Percentiles rank a stretch among this genome's conserved stretches.
phyloP scores from a whole-genome alignment of 139 green algal genomes.

The Micractinium sp. region DNA sequence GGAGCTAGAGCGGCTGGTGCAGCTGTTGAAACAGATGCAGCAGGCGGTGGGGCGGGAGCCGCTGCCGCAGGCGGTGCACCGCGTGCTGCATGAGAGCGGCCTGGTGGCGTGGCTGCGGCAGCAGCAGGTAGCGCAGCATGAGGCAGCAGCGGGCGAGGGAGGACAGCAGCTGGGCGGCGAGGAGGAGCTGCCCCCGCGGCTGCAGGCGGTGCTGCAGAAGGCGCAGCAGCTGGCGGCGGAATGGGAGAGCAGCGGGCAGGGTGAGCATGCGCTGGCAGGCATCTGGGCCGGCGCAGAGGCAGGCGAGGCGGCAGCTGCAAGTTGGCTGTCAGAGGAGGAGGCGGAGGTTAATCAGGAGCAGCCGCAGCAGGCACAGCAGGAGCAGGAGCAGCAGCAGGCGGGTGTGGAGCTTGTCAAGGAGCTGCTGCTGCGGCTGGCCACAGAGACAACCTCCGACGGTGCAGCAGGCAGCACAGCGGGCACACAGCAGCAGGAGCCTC shows the following conservation, averaged over 20 bases:
- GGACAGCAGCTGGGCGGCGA: background rate
- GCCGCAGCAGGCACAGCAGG: background rate
- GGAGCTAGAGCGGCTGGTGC: constrained; percentile 5
- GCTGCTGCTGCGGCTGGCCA: constrained; percentile 11
- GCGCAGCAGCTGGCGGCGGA: constrained; percentile 1
- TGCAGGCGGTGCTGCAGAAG: constrained; percentile 1
- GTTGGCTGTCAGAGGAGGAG: background rate
- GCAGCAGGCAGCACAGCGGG: background rate
- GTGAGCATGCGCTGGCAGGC: background rate
- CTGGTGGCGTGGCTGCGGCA: background rate
- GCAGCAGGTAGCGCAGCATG: background rate
- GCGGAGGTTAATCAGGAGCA: no score
- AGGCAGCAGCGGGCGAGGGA: no score
- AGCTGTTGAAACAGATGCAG: background rate
- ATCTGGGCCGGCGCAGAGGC: background rate
- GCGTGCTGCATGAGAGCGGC: constrained; percentile 16
- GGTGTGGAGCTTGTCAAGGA: background rate
- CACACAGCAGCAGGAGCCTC: background rate
- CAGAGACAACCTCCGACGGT: background rate
- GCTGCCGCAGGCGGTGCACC: constrained; percentile 12
- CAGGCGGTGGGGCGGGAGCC: background rate
- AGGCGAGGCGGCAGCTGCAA: background rate
- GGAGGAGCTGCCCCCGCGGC: constrained; percentile 2
- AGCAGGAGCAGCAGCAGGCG: background rate
- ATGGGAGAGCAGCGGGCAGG: background rate